phyloP scores from a whole-genome alignment of 768 basidiomycete genomes.

The Tremella yokohamensis region DNA sequence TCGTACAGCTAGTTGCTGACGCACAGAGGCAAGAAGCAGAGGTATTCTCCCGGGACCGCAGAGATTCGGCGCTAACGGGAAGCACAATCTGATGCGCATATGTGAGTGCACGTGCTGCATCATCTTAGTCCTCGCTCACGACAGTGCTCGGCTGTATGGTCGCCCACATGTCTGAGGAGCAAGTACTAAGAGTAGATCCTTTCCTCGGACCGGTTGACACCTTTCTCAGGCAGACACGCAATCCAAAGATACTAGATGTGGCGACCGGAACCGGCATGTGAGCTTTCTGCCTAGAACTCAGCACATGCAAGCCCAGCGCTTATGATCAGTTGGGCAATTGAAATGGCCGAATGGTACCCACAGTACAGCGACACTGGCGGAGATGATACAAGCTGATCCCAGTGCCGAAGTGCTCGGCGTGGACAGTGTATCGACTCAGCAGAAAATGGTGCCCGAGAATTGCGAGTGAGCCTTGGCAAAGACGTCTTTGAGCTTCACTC shows the following conservation, averaged over 20 bases:
- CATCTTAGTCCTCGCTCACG: neutral
- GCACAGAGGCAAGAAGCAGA: conserved; percentile 4
- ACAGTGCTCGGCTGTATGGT: conserved; percentile 20
- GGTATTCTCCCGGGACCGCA: neutral
- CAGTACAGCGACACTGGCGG: conserved; percentile 13
- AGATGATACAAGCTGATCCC: neutral
- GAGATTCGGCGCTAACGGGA: neutral
- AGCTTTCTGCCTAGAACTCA: neutral
- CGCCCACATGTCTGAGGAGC: neutral
- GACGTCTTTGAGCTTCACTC: neutral
- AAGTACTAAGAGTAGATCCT: conserved; percentile 10
- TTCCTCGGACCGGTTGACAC: conserved; percentile 21
- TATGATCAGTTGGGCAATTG: conserved; percentile 25
- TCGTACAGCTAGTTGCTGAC: neutral
- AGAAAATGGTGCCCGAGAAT: conserved; percentile 20
- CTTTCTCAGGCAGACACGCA: neutral
- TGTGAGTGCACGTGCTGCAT: conserved; percentile 8
- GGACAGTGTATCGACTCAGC: conserved; percentile 25
- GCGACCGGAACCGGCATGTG: conserved; percentile 22
- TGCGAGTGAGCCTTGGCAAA: conserved; percentile 15
- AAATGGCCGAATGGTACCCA: conserved; percentile 29
- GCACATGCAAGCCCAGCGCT: neutral
- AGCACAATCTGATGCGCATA: conserved; percentile 14
- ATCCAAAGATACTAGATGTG: conserved; percentile 22
- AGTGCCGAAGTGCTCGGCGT: conserved; percentile 17